Base-by-base conservation (phyloP, 2,329 filamentous ascomycete species). In the Nemania abortiva region DNA sequence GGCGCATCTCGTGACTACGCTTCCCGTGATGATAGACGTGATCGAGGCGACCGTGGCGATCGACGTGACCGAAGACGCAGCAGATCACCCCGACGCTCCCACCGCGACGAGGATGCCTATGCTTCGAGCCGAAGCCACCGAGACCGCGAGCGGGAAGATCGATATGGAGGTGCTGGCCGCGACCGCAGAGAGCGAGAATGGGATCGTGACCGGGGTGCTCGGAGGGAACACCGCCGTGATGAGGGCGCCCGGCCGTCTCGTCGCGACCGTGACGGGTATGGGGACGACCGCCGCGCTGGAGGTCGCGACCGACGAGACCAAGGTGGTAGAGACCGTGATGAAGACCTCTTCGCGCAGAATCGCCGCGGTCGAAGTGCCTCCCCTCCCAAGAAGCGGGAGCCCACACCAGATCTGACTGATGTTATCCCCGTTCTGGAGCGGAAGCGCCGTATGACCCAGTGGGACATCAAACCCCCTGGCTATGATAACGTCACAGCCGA, bases 401-500 rank as follows among this genome's bases (percentile, higher is more conserved):
- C 96, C 7, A 99, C 96, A 0, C 97, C 96, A 42, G 97, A 99
- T 80, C 85, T 99, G 78, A 97, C 95, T 69, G 90, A 97, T 77
- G 85, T 97, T 68, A 85, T 92, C n/a, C 89, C 94, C 3, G 86
- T 99, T 68, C 84, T 94, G 72, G 91, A 95, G 77, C 91, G 95
- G 76, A 96, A 95, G 85, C 91, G 97, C 75, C 92, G 96, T 68
- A 85, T 99, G 85, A 98, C 95, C 42, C 97, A 99, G 82, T 99
- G 96, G 96, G 97, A 99, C 80, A 98, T 99, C 81, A 99, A 99
- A 84, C 96, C 96, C 6, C 93, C 94, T 18, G 95, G 96, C 53
- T 99, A 99, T 78, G 97, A 99, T 79, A 97, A 96, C 81, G 95
- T 99, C 73, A 98, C 96, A 2, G 94, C 96, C 24, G 97, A 99